Base-by-base conservation (phyloP, 495 filamentous ascomycete genomes). In the Cercophora newfieldiana region DNA sequence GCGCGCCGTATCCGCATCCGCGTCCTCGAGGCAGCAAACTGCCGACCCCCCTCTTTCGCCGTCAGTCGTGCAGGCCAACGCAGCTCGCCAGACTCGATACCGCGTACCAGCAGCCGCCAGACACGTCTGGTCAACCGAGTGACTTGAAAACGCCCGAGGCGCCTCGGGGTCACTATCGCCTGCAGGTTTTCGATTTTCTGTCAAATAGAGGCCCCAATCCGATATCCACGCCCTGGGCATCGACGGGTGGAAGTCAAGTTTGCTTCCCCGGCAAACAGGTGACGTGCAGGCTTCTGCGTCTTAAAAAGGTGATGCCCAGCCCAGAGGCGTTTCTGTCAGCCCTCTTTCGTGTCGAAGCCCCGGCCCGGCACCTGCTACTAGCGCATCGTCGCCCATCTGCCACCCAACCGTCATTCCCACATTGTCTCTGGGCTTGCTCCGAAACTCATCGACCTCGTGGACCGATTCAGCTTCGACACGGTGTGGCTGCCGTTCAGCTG, bases 401-500 rank as follows among this genome's bases (percentile, higher is more conserved):
- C 44, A 58, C 61, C 57, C 49, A 51, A 51, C 53, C 54, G 19
- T 19, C 54, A n/a, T 55, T 26, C 51, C 37, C 54, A 58, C 63
- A 31, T 30, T 37, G 31, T 58, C 54, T 51, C 51, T 29, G 51
- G 58, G 37, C 18, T 44, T 8, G 37, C 37, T 44, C 37, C 37
- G 4, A 14, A 44, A 14, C 10, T 30, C 3, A 14, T 44, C 37
- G 37, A 44, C 37, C 37, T 44, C 37, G 37, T 44, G 37, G 37
- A 16, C 37, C 26, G 14, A 30, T 56, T 49, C 31, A 16, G 21
- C 31, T 59, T 50, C 60, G 26, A 24, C 24, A 26, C 37, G 62
- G 33, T 59, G 69, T 71, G 67, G 66, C 67, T 65, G 69, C 64
- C 67, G 64, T 65, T 71, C 69, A 69, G 67, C 69, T 71, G 69